A percentile compares a stretch with the other conserved stretches of the same genome.
Evolutionary conservation across 148 eudicot species (phyloP).

Genomic region (Spergularia marina): DNA sequence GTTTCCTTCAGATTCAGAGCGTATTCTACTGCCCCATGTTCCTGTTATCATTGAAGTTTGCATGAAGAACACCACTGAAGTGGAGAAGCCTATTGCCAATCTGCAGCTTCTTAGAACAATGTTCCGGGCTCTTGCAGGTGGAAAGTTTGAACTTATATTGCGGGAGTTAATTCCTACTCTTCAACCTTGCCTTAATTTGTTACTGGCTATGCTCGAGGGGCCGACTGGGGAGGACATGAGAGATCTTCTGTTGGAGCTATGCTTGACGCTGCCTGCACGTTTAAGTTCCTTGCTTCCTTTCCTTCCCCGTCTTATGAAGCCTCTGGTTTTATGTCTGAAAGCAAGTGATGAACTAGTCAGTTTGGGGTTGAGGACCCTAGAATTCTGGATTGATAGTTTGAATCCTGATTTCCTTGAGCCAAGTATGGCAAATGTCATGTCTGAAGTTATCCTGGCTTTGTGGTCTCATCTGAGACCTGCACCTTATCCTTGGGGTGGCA

Average conservation of each 20-base stretch:
- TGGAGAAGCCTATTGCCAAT: slow-evolving; percentile 87
- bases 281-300: slow-evolving; percentile 89
- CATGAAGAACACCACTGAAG: slow-evolving; percentile 88
- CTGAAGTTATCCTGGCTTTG: slow-evolving; percentile 87
- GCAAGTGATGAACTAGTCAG: slow-evolving; percentile 82
- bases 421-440: slow-evolving; percentile 98
- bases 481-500: slow-evolving; percentile 92
- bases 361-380: slow-evolving; percentile 89
- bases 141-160: slow-evolving; percentile 85
- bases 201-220: slow-evolving; percentile 94
- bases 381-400: slow-evolving; percentile 98
- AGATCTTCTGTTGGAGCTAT: slow-evolving; percentile 87
- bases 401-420: slow-evolving; percentile 98
- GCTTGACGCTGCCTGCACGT: slow-evolving; percentile 90
- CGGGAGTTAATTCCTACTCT: slow-evolving; percentile 78
- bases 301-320: slow-evolving; percentile 97
- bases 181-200: slow-evolving; percentile 90
- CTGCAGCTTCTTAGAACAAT: slow-evolving; percentile 92
- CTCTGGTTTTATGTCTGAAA: slow-evolving; percentile 87
- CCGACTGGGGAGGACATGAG: slow-evolving; percentile 88
- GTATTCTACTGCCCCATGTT: slow-evolving; percentile 90
- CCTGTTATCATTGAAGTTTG: slow-evolving; percentile 92
- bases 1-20: slow-evolving; percentile 89
- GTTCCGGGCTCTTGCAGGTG: slow-evolving; percentile 97
- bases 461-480: slow-evolving; percentile 96